Conservation (phyloP, 2,329 filamentous ascomycete genomes). For the Scedosporium apiospermum region DNA sequence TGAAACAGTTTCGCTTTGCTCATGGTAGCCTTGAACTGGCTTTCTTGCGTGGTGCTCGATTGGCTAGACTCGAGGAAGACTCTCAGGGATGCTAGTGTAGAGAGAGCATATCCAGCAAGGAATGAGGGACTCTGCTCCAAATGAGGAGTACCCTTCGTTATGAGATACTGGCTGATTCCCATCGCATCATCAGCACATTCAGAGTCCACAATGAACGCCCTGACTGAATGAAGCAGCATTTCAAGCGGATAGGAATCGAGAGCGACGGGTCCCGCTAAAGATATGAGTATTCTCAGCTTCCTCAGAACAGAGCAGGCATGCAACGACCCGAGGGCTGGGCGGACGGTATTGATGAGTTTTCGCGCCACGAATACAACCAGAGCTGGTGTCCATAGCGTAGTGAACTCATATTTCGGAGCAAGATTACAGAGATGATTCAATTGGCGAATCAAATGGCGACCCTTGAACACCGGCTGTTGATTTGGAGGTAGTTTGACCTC, state of each 20-base stretch:
- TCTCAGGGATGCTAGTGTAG: conserved; percentile 68
- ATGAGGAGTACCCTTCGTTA: conserved; percentile 57
- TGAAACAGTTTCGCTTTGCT: conserved; percentile 68
- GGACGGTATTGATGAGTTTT: conserved; percentile 69
- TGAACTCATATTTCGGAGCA: conserved; percentile 50
- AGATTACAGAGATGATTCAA: conserved; percentile 69
- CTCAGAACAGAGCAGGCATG: conserved; percentile 80
- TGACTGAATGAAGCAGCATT: conserved; percentile 75
- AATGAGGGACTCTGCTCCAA: conserved; percentile 62
- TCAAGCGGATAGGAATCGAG: conserved; percentile 74
- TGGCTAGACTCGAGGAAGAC: conserved; percentile 67
- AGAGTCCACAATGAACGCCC: conserved; percentile 68
- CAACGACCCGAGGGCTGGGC: conserved; percentile 74
- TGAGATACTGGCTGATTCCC: conserved; percentile 76
- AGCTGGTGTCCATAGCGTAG: conserved; percentile 64
- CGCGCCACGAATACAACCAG: conserved; percentile 67
- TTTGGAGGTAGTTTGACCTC: conserved; percentile 57
- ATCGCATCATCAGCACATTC: conserved; percentile 88
- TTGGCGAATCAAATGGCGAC: conserved; percentile 65
- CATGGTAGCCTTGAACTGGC: conserved; percentile 68
- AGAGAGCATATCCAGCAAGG: conserved; percentile 69
- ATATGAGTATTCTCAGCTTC: conserved; percentile 74
- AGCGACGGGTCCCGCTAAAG: conserved; percentile 64
- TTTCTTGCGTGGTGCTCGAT: conserved; percentile 75
- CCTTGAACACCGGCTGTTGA: conserved; percentile 80